A percentile compares a stretch with the other conserved stretches of the same genome.
Evolutionary conservation across 352 stramenopile genomes (phyloP).

Genomic region (Globisporangium emineosum): DNA sequence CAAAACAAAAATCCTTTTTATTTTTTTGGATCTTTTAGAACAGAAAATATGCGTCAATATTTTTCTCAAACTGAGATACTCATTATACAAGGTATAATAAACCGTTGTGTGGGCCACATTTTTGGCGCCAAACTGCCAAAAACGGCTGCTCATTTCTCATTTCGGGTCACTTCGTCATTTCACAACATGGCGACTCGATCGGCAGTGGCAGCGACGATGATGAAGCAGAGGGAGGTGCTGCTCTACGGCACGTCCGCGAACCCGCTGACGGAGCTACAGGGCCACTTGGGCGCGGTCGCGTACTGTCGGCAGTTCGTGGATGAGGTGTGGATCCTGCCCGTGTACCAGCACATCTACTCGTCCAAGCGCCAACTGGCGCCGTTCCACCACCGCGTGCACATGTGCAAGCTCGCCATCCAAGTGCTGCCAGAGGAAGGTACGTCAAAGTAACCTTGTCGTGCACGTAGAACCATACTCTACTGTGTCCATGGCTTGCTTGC

Average conservation of each 20-base stretch:
- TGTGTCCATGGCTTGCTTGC: neutral
- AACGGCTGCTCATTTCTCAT: neutral
- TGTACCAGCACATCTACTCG: slow-evolving; percentile 88
- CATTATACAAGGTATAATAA: neutral
- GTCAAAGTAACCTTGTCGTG: neutral
- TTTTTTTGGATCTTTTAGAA: too few relatives aligned
- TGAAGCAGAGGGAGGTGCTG: slow-evolving; percentile 42
- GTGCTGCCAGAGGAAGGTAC: slow-evolving; percentile 24
- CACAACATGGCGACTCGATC: neutral
- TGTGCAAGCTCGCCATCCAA: slow-evolving; percentile 63
- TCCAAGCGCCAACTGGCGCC: slow-evolving; percentile 71
- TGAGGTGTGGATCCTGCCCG: slow-evolving; percentile 87
- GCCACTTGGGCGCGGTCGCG: slow-evolving; percentile 80
- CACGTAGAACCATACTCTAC: too few relatives aligned
- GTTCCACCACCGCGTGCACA: slow-evolving; percentile 69
- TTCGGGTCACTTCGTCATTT: neutral
- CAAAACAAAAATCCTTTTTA: too few relatives aligned
- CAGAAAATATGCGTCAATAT: too few relatives aligned
- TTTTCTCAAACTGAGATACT: neutral
- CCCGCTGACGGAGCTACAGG: slow-evolving; percentile 59
- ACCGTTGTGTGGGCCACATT: neutral
- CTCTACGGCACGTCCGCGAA: slow-evolving; percentile 87
- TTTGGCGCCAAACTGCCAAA: neutral
- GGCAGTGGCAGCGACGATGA: slow-evolving; percentile 9
- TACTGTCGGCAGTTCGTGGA: slow-evolving; percentile 66